Percentiles rank a stretch among this genome's conserved stretches.
phyloP scores from a whole-genome alignment of 2,329 filamentous ascomycete genomes.

The Colletotrichum ledebouriae region DNA sequence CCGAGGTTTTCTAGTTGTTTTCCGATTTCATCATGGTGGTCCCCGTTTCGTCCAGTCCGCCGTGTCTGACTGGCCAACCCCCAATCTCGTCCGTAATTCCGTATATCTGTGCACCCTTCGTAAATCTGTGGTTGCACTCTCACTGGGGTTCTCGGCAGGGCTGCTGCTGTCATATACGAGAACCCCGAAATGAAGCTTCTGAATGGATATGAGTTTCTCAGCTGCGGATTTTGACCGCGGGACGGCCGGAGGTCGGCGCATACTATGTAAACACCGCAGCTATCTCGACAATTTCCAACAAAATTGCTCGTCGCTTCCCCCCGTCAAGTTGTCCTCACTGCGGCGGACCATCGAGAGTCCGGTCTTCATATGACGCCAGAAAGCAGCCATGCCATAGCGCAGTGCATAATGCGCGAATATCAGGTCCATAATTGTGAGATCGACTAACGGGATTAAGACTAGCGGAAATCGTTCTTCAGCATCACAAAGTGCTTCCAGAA shows the following conservation, averaged over 20 bases:
- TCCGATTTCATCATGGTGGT: slow-evolving; percentile 31
- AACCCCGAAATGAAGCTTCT: slow-evolving; percentile 6
- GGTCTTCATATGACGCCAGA: slow-evolving; percentile 12
- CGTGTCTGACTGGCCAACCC: not conserved
- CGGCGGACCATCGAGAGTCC: slow-evolving; percentile 1
- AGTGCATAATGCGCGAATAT: not conserved
- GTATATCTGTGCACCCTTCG: slow-evolving; percentile 21
- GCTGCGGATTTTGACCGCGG: slow-evolving; percentile 7
- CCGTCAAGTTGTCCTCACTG: not conserved
- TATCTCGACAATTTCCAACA: slow-evolving; percentile 4
- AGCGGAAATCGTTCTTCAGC: slow-evolving; percentile 9
- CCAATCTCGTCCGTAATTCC: slow-evolving; percentile 9
- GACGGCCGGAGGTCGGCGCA: slow-evolving; percentile 16
- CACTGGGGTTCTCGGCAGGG: slow-evolving; percentile 11
- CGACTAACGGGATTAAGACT: not conserved
- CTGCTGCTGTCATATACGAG: slow-evolving; percentile 3
- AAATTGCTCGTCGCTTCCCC: slow-evolving; percentile 2
- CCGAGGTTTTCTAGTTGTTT: slow-evolving; percentile 6
- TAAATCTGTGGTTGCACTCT: slow-evolving; percentile 33
- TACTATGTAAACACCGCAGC: slow-evolving; percentile 5
- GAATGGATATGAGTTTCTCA: not conserved
- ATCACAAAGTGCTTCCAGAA: slow-evolving; percentile 17
- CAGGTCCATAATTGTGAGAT: slow-evolving; percentile 20
- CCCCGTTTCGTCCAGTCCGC: not conserved
- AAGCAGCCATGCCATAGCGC: not conserved